Evolutionary conservation across 805 yeast species (phyloP), one percentile per base, ranked within the genome.

Genomic region (Barnettozyma salicaria): DNA sequence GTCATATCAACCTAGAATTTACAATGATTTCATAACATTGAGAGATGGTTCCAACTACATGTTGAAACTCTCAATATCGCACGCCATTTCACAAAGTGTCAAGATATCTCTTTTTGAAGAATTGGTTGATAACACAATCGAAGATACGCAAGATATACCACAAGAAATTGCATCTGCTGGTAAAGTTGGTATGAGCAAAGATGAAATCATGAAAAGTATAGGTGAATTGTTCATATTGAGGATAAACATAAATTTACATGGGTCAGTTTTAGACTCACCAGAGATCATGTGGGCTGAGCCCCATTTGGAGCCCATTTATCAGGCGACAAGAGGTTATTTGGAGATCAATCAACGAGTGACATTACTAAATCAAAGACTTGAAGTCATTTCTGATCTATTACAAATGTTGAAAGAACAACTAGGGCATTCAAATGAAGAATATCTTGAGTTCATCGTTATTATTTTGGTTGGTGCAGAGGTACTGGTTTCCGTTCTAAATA

Each of bases 231-330:
- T 92, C 59, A 92, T 92, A 42, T 64, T 92, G 47, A 61, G 94
- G 43, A 84, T 84, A 31, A 84, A 84, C 56, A 84, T 84, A 43
- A 84, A 84, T 52, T 63, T 84, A 37, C 92, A 84, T 63, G 92
- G 92, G 1, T 80, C 90, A 0, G 94, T 92, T 19, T 67, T 92
- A 43, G 98, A 92, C 58, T 85, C 96, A 2, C 98, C 98, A 1
- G 98, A 92, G 59, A 74, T 92, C 41, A 88, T 92, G 96, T 92
- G 98, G 98, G 78, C 97, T 0, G 97, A 92, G 58, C 98, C 98
- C 2, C 96, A 89, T 54, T 67, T 92, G 43, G 98, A 92, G 57
- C 98, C 98, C 1, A 88, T 90, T 36, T 92, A 92, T 61, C 97
- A 89, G 59, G 97, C 97, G 0, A 88, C 95, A 3, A 76, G 97